phyloP scores from a whole-genome alignment of 371 early-diverging fungal genomes.

The Mycotypha africana region DNA sequence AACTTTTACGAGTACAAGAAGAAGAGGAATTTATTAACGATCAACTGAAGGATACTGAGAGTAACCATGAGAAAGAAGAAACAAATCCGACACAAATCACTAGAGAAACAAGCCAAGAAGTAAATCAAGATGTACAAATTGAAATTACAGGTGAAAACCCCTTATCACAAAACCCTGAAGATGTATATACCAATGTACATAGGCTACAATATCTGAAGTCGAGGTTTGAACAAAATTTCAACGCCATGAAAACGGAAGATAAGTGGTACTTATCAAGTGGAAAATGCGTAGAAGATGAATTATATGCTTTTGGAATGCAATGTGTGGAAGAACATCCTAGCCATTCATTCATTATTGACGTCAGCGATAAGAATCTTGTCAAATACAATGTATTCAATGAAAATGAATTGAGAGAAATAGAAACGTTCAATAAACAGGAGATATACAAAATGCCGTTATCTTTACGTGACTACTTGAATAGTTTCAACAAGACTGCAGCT shows the following conservation, averaged over 20 bases:
- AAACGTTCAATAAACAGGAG: constrained; percentile 4
- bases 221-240: constrained; percentile 11
- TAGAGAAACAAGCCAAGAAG: constrained; percentile 2
- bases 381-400: constrained; percentile 8
- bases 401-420: constrained; percentile 10
- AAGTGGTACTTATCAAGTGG: constrained; percentile 14
- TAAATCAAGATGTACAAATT: constrained; percentile 1
- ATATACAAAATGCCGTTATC: constrained; percentile 2
- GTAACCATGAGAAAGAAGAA: constrained; percentile 2
- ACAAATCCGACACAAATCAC: neutral
- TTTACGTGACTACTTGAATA: constrained; percentile 5
- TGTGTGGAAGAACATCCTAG: constrained; percentile 9
- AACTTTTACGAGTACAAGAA: constrained; percentile 6
- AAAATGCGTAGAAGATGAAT: constrained; percentile 15
- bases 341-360: constrained; percentile 11
- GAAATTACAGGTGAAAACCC: constrained; percentile 5
- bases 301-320: constrained; percentile 15
- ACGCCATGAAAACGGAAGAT: constrained; percentile 9
- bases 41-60: constrained; percentile 3
- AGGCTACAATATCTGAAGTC: no score
- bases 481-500: constrained; percentile 7
- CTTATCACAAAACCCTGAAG: no score
- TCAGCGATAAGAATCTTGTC: constrained; percentile 5
- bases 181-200: no score
- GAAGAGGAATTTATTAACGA: constrained; percentile 4